These are phyloP conservation scores for Thymus mandschuricus DNA, from an alignment of 257 asterid species.

Conservation along the genomic window DNA sequence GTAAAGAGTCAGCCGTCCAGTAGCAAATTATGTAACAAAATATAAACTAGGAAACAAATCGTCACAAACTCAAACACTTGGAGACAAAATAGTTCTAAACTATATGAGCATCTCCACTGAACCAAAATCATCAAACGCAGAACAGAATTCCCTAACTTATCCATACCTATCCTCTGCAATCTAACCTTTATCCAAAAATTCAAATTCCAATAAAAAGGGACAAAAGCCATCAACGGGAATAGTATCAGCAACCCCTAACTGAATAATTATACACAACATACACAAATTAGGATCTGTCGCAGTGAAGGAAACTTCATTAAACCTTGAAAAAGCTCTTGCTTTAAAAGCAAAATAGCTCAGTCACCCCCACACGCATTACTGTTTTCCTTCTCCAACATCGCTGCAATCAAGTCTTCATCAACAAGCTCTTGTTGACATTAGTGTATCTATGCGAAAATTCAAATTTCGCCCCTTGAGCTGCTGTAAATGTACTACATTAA, in stretches of 20 bases:
- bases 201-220: not conserved
- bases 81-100: conserved; percentile 17
- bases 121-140: not conserved
- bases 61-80: conserved; percentile 9
- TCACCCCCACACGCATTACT: not conserved
- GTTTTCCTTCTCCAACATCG: not conserved
- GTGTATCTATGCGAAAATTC: too few relatives aligned
- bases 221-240: not conserved
- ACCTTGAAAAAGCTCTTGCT: not conserved
- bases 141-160: not conserved
- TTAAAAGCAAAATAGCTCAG: not conserved
- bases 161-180: not conserved
- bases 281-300: not conserved
- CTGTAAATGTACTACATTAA: too few relatives aligned
- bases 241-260: not conserved
- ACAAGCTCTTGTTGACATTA: too few relatives aligned
- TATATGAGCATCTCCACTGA: too few relatives aligned
- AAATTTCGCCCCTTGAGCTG: too few relatives aligned
- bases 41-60: not conserved
- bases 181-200: not conserved
- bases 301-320: not conserved
- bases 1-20: conserved; percentile 37
- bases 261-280: not conserved
- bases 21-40: conserved; percentile 22
- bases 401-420: too few relatives aligned